phyloP scores from a whole-genome alignment of 208 protist species.

The Crithidia thermophila region DNA sequence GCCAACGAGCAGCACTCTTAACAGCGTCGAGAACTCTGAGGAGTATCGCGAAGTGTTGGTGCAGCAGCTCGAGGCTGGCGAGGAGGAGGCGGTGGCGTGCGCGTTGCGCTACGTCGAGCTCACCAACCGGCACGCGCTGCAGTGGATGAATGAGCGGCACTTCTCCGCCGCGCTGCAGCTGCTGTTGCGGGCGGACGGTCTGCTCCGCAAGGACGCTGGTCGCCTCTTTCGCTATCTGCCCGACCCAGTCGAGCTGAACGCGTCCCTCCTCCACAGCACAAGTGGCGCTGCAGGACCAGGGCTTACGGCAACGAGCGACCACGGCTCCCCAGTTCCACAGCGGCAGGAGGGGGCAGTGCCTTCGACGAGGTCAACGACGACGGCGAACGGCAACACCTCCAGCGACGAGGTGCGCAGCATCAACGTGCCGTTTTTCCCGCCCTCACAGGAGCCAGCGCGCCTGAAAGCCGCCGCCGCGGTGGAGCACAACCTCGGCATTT shows the following conservation, averaged over 20 bases:
- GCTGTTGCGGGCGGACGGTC: conserved; percentile 39
- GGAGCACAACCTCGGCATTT: conserved; percentile 84
- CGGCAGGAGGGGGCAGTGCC: too few relatives aligned
- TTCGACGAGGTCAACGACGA: background rate
- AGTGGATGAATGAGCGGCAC: conserved; percentile 59
- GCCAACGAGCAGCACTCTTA: background rate
- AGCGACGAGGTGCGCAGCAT: conserved; percentile 23
- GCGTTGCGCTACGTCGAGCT: conserved; percentile 27
- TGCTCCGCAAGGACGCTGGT: conserved; percentile 47
- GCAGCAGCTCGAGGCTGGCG: conserved; percentile 19
- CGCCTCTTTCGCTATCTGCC: conserved; percentile 46
- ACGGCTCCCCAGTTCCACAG: too few relatives aligned
- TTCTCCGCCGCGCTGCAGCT: conserved; percentile 63
- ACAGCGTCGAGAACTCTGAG: background rate
- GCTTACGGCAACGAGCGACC: too few relatives aligned
- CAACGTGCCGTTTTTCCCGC: conserved; percentile 64
- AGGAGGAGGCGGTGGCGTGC: conserved; percentile 21
- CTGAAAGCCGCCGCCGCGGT: conserved; percentile 44
- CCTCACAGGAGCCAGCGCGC: conserved; percentile 43
- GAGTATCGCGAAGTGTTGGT: conserved; percentile 18
- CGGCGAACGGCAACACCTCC: conserved; percentile 6
- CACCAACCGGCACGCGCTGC: conserved; percentile 43
- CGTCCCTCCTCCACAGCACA: background rate
- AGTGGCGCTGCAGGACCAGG: too few relatives aligned
- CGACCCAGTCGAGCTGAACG: conserved; percentile 31